phyloP scores from a whole-genome alignment of 1,284 basidiomycete genomes.

The Sanghuangporus baumii region DNA sequence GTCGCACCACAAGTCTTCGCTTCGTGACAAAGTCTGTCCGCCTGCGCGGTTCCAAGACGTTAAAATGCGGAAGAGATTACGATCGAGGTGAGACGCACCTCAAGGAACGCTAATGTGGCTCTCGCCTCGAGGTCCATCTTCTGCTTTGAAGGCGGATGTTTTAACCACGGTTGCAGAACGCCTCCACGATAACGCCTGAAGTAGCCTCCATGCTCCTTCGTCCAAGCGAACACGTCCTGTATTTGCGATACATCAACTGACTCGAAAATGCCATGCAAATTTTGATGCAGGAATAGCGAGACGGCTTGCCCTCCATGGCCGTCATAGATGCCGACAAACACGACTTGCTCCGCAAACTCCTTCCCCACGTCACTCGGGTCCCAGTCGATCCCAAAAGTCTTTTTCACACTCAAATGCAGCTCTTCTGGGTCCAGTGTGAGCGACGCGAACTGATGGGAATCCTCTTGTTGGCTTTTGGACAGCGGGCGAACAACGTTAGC shows the following conservation, averaged over 20 bases:
- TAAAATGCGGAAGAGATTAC: conserved; percentile 1
- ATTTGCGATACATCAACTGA: conserved; percentile 61
- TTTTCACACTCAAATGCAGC: conserved; percentile 58
- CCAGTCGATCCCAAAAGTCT: conserved; percentile 64
- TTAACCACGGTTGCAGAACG: conserved; percentile 62
- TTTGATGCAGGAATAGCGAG: conserved; percentile 70
- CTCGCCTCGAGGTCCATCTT: conserved; percentile 78
- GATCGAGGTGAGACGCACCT: conserved; percentile 44
- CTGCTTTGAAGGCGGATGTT: conserved; percentile 35
- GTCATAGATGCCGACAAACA: conserved; percentile 86
- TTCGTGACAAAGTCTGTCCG: conserved; percentile 55
- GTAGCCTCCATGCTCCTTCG: conserved; percentile 79
- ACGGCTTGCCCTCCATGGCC: conserved; percentile 82
- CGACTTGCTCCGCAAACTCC: conserved; percentile 63
- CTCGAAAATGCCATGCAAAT: conserved; percentile 79
- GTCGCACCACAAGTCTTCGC: conserved; percentile 80
- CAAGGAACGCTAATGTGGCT: conserved; percentile 79
- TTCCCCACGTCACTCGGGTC: conserved; percentile 55
- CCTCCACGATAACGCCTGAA: conserved; percentile 86
- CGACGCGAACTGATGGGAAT: conserved; percentile 72
- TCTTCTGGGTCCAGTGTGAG: conserved; percentile 72
- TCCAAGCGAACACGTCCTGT: conserved; percentile 70
- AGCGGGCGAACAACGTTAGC: conserved; percentile 8
- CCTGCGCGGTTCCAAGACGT: conserved; percentile 31
- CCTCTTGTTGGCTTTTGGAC: conserved; percentile 67